Conservation (phyloP, 129 eudicot species). For the Centaurea solstitialis region DNA sequence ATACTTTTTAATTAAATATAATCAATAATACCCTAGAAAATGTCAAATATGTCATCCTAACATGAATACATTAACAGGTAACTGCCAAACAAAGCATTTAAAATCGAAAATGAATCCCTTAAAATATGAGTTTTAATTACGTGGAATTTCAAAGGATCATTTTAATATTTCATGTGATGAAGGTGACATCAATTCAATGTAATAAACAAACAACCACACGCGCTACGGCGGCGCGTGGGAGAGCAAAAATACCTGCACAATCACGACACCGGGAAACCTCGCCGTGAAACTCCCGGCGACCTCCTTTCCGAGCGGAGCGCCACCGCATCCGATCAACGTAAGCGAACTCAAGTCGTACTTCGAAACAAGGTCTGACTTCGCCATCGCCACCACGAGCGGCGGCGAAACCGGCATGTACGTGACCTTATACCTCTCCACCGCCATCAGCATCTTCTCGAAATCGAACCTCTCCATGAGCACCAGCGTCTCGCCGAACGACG, state of each 20-base stretch:
- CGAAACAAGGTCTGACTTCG: constrained; percentile 62
- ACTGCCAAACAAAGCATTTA: too few species aligned
- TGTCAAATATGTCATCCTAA: too few species aligned
- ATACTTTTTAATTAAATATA: too few species aligned
- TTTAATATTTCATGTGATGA: neutral
- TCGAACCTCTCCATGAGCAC: constrained; percentile 79
- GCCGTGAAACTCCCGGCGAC: constrained; percentile 53
- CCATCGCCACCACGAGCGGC: constrained; percentile 87
- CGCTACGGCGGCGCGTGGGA: constrained; percentile 17
- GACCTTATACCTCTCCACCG: constrained; percentile 77
- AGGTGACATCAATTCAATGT: neutral
- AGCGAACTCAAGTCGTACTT: constrained; percentile 79
- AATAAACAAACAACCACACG: neutral
- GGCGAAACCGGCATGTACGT: constrained; percentile 90
- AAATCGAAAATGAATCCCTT: too few species aligned
- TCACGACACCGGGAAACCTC: constrained; percentile 59
- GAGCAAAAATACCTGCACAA: constrained; percentile 61
- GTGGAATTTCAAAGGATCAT: neutral
- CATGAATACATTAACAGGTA: too few species aligned
- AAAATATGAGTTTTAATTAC: neutral
- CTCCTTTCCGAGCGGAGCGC: constrained; percentile 89
- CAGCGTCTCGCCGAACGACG: constrained; percentile 58
- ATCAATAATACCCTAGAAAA: too few species aligned
- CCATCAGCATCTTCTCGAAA: constrained; percentile 67
- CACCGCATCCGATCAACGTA: constrained; percentile 64